Conservation (phyloP, 2,329 filamentous ascomycete genomes). For the Ploettnerulaceae sp. region DNA sequence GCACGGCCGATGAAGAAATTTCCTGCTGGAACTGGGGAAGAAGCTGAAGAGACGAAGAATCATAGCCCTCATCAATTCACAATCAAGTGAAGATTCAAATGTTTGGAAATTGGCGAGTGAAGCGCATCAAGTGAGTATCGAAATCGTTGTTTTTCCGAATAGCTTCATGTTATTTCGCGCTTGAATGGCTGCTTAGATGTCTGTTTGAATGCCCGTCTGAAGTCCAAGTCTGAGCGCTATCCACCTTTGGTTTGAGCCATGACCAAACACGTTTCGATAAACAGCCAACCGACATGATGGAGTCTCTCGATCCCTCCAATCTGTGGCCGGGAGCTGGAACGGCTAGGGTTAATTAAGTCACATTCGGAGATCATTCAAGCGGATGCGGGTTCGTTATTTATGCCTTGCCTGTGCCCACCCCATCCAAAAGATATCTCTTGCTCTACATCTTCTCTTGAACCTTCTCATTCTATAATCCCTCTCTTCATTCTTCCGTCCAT, state of each 20-base stretch:
- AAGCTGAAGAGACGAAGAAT: not conserved
- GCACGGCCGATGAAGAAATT: constrained; percentile 9
- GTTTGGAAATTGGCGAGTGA: not conserved
- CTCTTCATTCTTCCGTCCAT: constrained; percentile 7
- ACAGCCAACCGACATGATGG: constrained; percentile 8
- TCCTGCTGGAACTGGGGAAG: not conserved
- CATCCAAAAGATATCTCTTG: not conserved
- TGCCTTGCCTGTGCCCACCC: constrained; percentile 20
- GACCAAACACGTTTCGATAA: constrained; percentile 22
- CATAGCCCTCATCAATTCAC: not conserved
- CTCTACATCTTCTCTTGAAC: constrained; percentile 6
- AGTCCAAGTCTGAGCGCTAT: constrained; percentile 13
- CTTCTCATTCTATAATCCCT: constrained; percentile 5
- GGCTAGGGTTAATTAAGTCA: not conserved
- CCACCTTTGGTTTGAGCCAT: constrained; percentile 18
- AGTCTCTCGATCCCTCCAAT: not conserved
- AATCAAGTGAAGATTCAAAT: not conserved
- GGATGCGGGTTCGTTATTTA: constrained; percentile 23
- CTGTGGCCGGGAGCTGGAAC: constrained; percentile 10
- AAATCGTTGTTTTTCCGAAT: constrained; percentile 2
- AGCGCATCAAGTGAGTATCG: not conserved
- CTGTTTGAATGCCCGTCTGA: constrained; percentile 16
- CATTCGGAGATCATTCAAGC: constrained; percentile 22
- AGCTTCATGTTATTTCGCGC: constrained; percentile 4
- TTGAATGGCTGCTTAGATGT: constrained; percentile 1